Base-by-base conservation (phyloP, 306 rosid species). In the Pyrus communis region DNA sequence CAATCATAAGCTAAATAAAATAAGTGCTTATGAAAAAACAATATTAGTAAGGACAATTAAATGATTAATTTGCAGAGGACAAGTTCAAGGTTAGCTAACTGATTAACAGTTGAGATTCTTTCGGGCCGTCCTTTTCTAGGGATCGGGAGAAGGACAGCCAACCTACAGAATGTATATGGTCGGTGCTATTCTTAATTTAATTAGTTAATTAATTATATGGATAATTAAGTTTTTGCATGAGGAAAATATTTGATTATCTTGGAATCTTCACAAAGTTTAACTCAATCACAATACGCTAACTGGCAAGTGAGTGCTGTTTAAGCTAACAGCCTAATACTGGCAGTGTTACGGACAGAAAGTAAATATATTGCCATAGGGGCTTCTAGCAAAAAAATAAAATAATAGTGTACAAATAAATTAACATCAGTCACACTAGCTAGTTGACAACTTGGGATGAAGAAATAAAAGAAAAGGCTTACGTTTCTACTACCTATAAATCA, bases 91-190 rank as follows among this genome's bases (percentile, higher is more conserved):
- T 82, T 81, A 75, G 81, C 46, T 72, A 54, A 43, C 73, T 38
- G 49, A 35, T 35, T 35, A 83, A 79, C 89, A 80, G 89, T 88
- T 87, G 87, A 84, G 91, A 88, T 88, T 87, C 83, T 75, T 78
- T 21, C 70, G 77, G 69, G 84, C 83, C 91, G 86, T 76, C 87
- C 89, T 82, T 78, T 73, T 77, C 67, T 85, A 64, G 86, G 89
- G 86, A 87, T 90, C 62, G 80, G 84, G 70, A 80, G 89, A 77
- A 85, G 83, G 92, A 89, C 90, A 92, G 87, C 92, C 80, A 78
- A 71, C 73, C 51, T 84, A 73, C 96, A 90, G 86, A 87, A 81
- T 67, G 80, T 76, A 72, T 78, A 90, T 80, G 78, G 90, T 84
- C 88, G 96, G 90, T 92, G 88, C 77, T 43, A 66, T 33, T 10